Conservation (phyloP, 2,329 filamentous ascomycete species). For the Monosporascus sp. region DNA sequence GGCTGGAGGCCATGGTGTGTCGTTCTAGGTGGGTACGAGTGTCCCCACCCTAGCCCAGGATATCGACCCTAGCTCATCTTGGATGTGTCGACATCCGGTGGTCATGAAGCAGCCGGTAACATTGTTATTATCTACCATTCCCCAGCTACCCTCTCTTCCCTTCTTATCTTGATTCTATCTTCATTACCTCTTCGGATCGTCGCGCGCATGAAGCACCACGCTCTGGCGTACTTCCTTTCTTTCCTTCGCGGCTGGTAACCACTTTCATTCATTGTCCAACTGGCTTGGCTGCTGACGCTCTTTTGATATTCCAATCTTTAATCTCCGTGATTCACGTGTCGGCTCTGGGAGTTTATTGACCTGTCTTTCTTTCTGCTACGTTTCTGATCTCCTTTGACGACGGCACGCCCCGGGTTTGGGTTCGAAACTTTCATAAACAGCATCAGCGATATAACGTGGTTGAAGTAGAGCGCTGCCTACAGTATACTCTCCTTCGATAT, state of each 20-base stretch:
- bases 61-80: constrained; percentile 29
- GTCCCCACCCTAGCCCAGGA: constrained; percentile 25
- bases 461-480: constrained; percentile 3
- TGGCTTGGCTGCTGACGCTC: constrained; percentile 52
- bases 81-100: constrained; percentile 28
- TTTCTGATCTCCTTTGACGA: constrained; percentile 16
- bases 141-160: constrained; percentile 21
- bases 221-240: constrained; percentile 31
- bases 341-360: neutral
- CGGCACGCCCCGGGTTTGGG: constrained; percentile 10
- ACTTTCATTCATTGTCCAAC: constrained; percentile 43
- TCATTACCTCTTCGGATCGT: constrained; percentile 25
- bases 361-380: neutral
- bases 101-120: constrained; percentile 30
- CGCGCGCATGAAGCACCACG: constrained; percentile 24
- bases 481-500: neutral
- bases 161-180: constrained; percentile 35
- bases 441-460: too few species aligned
- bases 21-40: constrained; percentile 22
- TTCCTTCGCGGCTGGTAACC: constrained; percentile 39
- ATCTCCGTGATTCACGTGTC: neutral
- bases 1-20: constrained; percentile 33
- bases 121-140: constrained; percentile 32
- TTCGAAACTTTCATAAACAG: neutral
- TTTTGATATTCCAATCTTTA: constrained; percentile 31